phyloP scores from a whole-genome alignment of 2,329 filamentous ascomycete genomes.

The Neofusicoccum kwambonambiense region DNA sequence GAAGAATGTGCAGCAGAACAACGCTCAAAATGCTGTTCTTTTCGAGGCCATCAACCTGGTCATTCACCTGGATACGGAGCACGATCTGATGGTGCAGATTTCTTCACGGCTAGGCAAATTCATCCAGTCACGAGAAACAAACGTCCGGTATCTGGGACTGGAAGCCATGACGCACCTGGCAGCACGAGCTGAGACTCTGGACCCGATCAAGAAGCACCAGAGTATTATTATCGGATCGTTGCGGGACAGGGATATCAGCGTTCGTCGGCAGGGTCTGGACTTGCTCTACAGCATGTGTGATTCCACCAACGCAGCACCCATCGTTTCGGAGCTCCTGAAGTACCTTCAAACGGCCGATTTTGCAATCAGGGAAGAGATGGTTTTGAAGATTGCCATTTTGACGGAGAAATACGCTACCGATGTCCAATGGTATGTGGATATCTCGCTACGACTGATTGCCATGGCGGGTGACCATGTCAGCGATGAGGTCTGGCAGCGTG shows the following conservation, averaged over 20 bases:
- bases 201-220: slow-evolving; percentile 97
- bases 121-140: slow-evolving; percentile 94
- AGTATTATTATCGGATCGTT: slow-evolving; percentile 92
- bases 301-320: slow-evolving; percentile 85
- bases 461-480: slow-evolving; percentile 98
- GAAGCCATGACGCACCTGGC: slow-evolving; percentile 99
- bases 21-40: slow-evolving; percentile 94
- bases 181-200: slow-evolving; percentile 86
- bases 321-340: slow-evolving; percentile 88
- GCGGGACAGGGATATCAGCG: slow-evolving; percentile 94
- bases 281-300: slow-evolving; percentile 99
- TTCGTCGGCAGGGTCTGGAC: slow-evolving; percentile 91
- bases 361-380: slow-evolving; percentile 98
- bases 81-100: slow-evolving; percentile 92
- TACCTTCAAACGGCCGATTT: slow-evolving; percentile 97
- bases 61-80: slow-evolving; percentile 94
- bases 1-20: slow-evolving; percentile 99
- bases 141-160: slow-evolving; percentile 90
- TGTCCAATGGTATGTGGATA: slow-evolving; percentile 99
- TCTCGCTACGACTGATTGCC: slow-evolving; percentile 87
- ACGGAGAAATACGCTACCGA: slow-evolving; percentile 99
- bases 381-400: slow-evolving; percentile 95
- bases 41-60: slow-evolving; percentile 99
- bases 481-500: slow-evolving; percentile 98
- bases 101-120: slow-evolving; percentile 88